These are phyloP conservation scores for Coemansia javaensis DNA, from an alignment of 192 early-diverging fungal genomes.

Conservation along the genomic window DNA sequence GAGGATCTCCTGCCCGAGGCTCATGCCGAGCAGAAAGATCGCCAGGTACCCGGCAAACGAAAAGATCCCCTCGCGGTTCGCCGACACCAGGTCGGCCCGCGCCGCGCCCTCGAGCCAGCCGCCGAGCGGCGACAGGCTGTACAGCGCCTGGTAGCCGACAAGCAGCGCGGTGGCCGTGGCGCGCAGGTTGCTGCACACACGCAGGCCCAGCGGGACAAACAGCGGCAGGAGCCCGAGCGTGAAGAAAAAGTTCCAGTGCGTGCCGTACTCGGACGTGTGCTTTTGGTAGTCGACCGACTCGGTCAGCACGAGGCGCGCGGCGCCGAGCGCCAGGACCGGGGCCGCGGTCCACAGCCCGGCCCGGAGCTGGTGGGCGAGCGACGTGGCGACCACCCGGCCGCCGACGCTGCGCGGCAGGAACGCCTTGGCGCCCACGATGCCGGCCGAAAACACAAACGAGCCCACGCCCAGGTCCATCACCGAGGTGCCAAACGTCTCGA, in stretches of 20 bases:
- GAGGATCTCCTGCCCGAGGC: constrained; percentile 63
- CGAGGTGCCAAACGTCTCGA: constrained; percentile 84
- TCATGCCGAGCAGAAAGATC: constrained; percentile 75
- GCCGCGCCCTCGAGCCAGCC: constrained; percentile 73
- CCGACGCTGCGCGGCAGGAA: constrained; percentile 45
- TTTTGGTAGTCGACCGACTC: constrained; percentile 90
- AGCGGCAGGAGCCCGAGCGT: constrained; percentile 84
- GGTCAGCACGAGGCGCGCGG: constrained; percentile 63
- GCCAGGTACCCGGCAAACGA: constrained; percentile 80
- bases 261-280: constrained; percentile 90
- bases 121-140: constrained; percentile 57
- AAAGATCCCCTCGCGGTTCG: constrained; percentile 88
- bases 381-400: constrained; percentile 11
- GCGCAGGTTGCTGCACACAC: constrained; percentile 49
- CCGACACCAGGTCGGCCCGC: constrained; percentile 64
- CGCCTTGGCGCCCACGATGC: constrained; percentile 68
- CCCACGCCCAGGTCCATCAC: constrained; percentile 96
- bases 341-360: constrained; percentile 53
- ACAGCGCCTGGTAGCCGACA: constrained; percentile 58
- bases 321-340: constrained; percentile 70
- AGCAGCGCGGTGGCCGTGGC: constrained; percentile 55
- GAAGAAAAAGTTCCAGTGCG: constrained; percentile 99
- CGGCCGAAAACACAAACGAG: constrained; percentile 87
- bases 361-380: constrained; percentile 43
- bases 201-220: constrained; percentile 62